Base-by-base conservation (phyloP, 371 early-diverging fungal species). In the Capillidium heterosporum region DNA sequence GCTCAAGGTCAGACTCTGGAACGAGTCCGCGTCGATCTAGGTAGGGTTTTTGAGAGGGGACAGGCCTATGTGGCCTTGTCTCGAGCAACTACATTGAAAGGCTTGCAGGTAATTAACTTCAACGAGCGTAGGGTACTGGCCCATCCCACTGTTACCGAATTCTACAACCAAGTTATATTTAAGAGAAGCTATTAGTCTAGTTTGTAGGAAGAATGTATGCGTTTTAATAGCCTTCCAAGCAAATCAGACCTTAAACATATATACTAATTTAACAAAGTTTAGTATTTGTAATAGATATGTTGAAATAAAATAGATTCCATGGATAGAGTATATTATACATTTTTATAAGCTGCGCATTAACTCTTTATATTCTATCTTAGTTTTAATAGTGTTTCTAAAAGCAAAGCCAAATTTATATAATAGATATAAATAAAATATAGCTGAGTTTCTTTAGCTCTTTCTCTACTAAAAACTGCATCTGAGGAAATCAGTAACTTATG, bases 1-100 rank as follows among this genome's bases (percentile, higher is more conserved):
- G 72, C 78, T 49, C 95, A 93, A 67, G 95, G 93, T 0, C 89
- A 91, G 72, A 89, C 94, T 32, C 71, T 95, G 57, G 85, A 87
- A 49, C 66, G 77, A 3, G 78, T 87, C 7, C 67, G 78, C 54
- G 80, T 95, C 2, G 89, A 93, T 64, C 63, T 93, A 47, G 70
- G 73, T 15, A 67, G 71, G 32, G 71, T 78, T 15, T 95, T 95
- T 79, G 89, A 84, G 64, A 69, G 71, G 40, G 72, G 95, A 0
- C 91, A 90, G 61, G 89, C 84, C 0, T 95, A 95, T 62, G 92
- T 91, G 1, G 95, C 92, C 0, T 63, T 95, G 11, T 83, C 85
- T 3, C 66, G 93, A 11, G 88, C 83, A 0, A 82, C 78, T 2
- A 67, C 67, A n/a, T 57, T 82, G 1, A 69, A 76, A 0, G 63